phyloP scores from a whole-genome alignment of 2,329 filamentous ascomycete species.

The Trichophyton schoenleinii region DNA sequence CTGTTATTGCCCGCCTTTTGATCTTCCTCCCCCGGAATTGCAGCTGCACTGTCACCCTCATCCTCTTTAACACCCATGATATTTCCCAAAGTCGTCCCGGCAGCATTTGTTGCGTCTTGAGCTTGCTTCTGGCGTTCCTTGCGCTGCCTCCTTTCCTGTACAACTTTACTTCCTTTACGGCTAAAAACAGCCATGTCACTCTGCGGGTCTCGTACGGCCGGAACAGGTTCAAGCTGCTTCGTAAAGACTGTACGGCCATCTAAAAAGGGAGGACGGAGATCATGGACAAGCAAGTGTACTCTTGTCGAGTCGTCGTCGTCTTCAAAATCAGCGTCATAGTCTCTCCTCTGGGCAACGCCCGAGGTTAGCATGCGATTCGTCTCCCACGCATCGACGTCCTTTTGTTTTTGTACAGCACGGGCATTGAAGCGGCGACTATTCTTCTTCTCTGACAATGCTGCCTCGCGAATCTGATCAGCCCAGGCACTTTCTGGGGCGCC shows the following conservation, averaged over 20 bases:
- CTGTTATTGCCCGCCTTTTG: constrained; percentile 47
- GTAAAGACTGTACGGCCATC: constrained; percentile 94
- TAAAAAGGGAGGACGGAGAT: constrained; percentile 84
- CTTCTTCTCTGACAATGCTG: constrained; percentile 67
- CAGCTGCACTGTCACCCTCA: constrained; percentile 71
- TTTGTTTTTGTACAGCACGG: constrained; percentile 70
- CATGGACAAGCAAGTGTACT: constrained; percentile 83
- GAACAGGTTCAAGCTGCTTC: constrained; percentile 89
- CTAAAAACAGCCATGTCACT: constrained; percentile 99
- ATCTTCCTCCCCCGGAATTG: constrained; percentile 60
- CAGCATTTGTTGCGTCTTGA: constrained; percentile 84
- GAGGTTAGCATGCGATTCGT: constrained; percentile 97
- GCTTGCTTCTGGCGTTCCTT: constrained; percentile 88
- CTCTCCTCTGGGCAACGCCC: constrained; percentile 79
- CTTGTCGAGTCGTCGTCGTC: constrained; percentile 75
- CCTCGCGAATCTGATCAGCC: constrained; percentile 64
- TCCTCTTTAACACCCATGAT: constrained; percentile 92
- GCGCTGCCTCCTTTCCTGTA: constrained; percentile 81
- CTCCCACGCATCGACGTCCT: constrained; percentile 96
- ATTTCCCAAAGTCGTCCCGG: constrained; percentile 84
- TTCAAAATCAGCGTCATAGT: constrained; percentile 68
- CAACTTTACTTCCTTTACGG: constrained; percentile 84
- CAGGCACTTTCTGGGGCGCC: constrained; percentile 60
- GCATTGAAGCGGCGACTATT: constrained; percentile 57
- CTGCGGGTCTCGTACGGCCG: constrained; percentile 81